These are phyloP conservation scores for Penicillium ochrochloron DNA, from an alignment of 495 filamentous ascomycete genomes.

Conservation along the genomic window DNA sequence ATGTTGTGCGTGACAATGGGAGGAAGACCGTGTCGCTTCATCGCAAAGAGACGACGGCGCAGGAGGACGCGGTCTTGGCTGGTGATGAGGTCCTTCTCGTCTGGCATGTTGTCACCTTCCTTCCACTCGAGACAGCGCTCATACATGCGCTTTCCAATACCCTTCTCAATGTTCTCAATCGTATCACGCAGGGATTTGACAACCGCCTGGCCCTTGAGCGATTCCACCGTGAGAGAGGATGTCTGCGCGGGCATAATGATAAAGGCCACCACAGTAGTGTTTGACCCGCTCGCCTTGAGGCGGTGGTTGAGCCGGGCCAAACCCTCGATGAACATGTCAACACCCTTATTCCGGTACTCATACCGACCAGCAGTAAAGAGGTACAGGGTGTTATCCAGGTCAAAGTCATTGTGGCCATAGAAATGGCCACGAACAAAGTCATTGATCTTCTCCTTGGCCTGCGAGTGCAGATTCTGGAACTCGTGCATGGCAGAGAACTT, in stretches of 20 bases:
- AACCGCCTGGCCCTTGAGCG: conserved; percentile 93
- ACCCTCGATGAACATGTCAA: conserved; percentile 99
- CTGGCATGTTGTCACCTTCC: conserved; percentile 88
- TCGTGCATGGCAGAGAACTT: conserved; percentile 99
- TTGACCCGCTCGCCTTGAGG: conserved; percentile 81
- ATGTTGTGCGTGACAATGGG: conserved; percentile 99
- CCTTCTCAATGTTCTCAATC: conserved; percentile 83
- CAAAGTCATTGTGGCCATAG: conserved; percentile 97
- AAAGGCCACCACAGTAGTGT: conserved; percentile 96
- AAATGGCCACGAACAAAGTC: conserved; percentile 98
- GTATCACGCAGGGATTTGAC: conserved; percentile 96
- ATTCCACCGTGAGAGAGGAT: conserved; percentile 93
- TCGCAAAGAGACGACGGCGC: conserved; percentile 87
- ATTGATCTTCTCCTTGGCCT: conserved; percentile 95
- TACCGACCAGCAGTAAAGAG: conserved; percentile 97
- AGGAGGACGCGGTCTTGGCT: conserved; percentile 92
- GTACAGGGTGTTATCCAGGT: conserved; percentile 96
- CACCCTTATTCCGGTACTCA: conserved; percentile 97
- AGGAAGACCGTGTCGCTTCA: conserved; percentile 88
- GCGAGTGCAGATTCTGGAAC: conserved; percentile 97
- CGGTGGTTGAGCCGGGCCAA: conserved; percentile 92
- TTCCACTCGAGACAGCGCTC: conserved; percentile 92
- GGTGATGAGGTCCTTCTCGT: conserved; percentile 92
- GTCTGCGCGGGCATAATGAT: conserved; percentile 99
- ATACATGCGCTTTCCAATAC: conserved; percentile 91